Percentiles rank a stretch among this genome's conserved stretches.
Conservation (phyloP, 2,329 filamentous ascomycete genomes). For the Byssoonygena ceratinophila region DNA sequence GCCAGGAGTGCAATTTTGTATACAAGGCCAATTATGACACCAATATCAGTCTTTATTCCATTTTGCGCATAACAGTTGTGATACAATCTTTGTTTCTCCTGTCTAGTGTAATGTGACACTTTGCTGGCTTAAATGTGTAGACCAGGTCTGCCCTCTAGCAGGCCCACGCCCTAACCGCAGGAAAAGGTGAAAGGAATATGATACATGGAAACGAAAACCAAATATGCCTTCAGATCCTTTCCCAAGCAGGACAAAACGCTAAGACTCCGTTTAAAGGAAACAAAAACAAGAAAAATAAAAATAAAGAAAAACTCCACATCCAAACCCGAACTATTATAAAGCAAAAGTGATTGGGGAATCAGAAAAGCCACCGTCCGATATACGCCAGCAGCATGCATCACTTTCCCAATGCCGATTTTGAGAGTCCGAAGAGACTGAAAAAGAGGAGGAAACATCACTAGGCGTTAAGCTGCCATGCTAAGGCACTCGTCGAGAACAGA, state of each 20-base stretch:
- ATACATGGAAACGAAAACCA: background rate
- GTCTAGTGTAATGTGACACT: background rate
- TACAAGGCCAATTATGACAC: no score
- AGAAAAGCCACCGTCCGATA: background rate
- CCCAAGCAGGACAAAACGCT: background rate
- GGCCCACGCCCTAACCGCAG: background rate
- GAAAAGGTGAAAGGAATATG: slow-evolving; percentile 12
- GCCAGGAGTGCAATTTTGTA: no score
- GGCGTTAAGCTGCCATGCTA: slow-evolving; percentile 30
- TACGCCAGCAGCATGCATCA: slow-evolving; percentile 6
- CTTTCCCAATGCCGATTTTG: background rate
- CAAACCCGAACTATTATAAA: background rate
- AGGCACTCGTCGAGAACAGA: slow-evolving; percentile 35
- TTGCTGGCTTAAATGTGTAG: background rate
- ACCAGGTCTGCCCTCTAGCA: background rate
- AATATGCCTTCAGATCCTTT: background rate
- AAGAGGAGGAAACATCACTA: background rate
- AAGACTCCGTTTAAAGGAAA: background rate
- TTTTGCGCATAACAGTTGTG: no score
- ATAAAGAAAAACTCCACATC: slow-evolving; percentile 8
- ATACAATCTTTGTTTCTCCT: no score
- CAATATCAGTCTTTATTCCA: no score
- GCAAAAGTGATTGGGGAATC: background rate
- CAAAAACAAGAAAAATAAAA: no score
- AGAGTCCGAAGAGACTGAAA: background rate